phyloP scores from a whole-genome alignment of 2,329 filamentous ascomycete species.

The Alternaria alternata region DNA sequence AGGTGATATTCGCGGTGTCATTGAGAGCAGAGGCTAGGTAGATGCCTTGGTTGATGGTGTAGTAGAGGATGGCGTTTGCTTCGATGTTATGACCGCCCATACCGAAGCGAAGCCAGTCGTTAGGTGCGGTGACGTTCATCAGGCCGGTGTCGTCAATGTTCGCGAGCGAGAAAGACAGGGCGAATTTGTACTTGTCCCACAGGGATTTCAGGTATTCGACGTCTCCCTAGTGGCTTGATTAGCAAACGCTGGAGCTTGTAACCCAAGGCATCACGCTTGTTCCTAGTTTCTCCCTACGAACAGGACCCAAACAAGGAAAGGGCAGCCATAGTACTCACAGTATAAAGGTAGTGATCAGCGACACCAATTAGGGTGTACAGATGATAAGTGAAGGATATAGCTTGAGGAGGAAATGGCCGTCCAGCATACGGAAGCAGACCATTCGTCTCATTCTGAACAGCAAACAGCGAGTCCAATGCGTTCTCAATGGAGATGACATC shows the following conservation, averaged over 20 bases:
- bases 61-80: conserved; percentile 58
- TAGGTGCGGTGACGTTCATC: conserved; percentile 56
- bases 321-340: conserved; percentile 26
- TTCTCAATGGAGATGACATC: conserved; percentile 62
- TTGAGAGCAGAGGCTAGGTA: conserved; percentile 59
- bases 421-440: conserved; percentile 63
- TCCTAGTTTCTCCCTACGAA: too few species aligned
- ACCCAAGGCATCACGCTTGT: too few species aligned
- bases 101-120: conserved; percentile 60
- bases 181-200: conserved; percentile 57
- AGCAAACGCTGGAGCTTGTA: not conserved
- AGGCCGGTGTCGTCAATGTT: conserved; percentile 55
- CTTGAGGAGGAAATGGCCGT: conserved; percentile 50
- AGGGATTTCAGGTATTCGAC: conserved; percentile 50
- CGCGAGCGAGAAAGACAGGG: conserved; percentile 52
- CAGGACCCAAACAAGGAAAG: too few species aligned
- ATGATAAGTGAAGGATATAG: conserved; percentile 64
- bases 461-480: conserved; percentile 59
- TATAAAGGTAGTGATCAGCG: conserved; percentile 56
- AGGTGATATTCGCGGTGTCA: conserved; percentile 51
- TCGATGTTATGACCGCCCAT: conserved; percentile 61
- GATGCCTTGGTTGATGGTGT: conserved; percentile 63
- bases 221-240: conserved; percentile 41
- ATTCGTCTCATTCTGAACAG: conserved; percentile 52
- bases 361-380: conserved; percentile 58